Base-by-base conservation (phyloP, 495 filamentous ascomycete genomes). In the Niebla homalea region DNA sequence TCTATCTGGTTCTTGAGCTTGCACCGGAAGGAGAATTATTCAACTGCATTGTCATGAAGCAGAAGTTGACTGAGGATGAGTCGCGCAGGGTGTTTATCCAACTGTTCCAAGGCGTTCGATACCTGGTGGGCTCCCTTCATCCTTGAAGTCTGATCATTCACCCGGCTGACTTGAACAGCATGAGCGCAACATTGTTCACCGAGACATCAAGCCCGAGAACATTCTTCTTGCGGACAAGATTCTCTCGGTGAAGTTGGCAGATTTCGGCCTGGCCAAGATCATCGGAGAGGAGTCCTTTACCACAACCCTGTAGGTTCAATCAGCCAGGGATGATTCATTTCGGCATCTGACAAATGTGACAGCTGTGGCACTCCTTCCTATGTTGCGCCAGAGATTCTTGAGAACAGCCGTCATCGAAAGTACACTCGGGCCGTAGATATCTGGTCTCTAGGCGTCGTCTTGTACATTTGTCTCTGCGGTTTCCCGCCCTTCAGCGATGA, bases 241-340 rank as follows among this genome's bases (percentile, higher is more conserved):
- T 5, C 67, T 97, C 35, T 79, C 78, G 38, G 83, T 96, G 51
- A 99, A 99, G 67, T 70, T 99, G 50, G 93, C 87, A 2, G 93
- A 99, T 64, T 99, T 99, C 66, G 93, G 93, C 21, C 77, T 99
- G 23, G 92, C 93, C 20, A 99, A 99, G 64, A 97, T 97, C 55
- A 95, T 97, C 60, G 93, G 93, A 23, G 93, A 97, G 63, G 88
- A 96, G 56, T 96, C 90, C 2, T 99, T 99, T 59, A 97, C 93
- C 7, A 97, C 92, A 3, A 96, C 93, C 0, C 70, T 99, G 62
- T 83, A 69, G 66, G 78, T 70, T 12, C n/a, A 3, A 16, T 20
- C 5, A 36, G 10, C 29, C 8, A 8, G 14, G 14, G 6, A 32
- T 1, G 5, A 7, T 45, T 25, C 14, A 16, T 42, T 23, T 26